phyloP scores from a whole-genome alignment of 2,329 filamentous ascomycete species.

The Aspergillus fructus region DNA sequence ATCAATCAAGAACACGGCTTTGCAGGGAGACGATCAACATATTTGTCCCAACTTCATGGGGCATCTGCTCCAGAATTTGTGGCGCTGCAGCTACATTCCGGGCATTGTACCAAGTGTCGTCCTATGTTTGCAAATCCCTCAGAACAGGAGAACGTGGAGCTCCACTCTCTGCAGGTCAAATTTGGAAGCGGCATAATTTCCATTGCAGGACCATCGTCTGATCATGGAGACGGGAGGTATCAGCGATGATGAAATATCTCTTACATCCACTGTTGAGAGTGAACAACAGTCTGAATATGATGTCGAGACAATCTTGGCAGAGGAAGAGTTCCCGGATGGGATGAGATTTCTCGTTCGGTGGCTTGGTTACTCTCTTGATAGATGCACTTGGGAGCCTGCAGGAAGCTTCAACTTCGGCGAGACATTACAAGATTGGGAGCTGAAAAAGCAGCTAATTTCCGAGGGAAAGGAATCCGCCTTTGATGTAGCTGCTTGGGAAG shows the following conservation, averaged over 20 bases:
- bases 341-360: slow-evolving; percentile 63
- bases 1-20: too few relatives aligned
- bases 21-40: background rate
- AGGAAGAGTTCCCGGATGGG: slow-evolving; percentile 38
- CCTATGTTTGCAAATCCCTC: background rate
- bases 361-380: slow-evolving; percentile 58
- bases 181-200: background rate
- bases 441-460: slow-evolving; percentile 32
- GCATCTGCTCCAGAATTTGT: background rate
- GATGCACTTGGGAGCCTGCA: slow-evolving; percentile 56
- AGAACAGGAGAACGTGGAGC: background rate
- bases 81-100: background rate
- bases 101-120: background rate
- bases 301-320: slow-evolving; percentile 55
- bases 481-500: slow-evolving; percentile 33
- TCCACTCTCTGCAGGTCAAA: background rate
- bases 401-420: slow-evolving; percentile 39
- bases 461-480: slow-evolving; percentile 31
- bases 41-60: background rate
- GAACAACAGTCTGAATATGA: slow-evolving; percentile 51
- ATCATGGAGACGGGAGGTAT: slow-evolving; percentile 15
- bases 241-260: slow-evolving; percentile 54
- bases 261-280: slow-evolving; percentile 53
- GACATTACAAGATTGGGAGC: slow-evolving; percentile 43
- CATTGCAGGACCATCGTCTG: background rate